These are phyloP conservation scores for Gloeostereum incarnatum DNA, from an alignment of 768 basidiomycete genomes.

Conservation along the genomic window DNA sequence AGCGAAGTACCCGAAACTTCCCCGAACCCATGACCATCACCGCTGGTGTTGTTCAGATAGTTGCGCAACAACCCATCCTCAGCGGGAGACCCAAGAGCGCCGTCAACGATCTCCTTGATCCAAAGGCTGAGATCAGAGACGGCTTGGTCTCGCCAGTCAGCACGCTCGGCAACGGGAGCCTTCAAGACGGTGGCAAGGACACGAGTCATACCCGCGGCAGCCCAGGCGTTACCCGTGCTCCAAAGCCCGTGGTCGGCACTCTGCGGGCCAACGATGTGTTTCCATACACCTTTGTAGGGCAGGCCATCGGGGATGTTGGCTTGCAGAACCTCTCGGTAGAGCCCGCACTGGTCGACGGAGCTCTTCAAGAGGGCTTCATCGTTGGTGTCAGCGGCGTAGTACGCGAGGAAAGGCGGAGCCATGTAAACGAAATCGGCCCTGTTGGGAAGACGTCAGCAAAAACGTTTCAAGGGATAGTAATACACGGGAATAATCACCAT, in stretches of 20 bases:
- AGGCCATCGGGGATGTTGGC: conserved; percentile 5
- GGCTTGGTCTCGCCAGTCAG: conserved; percentile 13
- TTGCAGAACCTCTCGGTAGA: conserved; percentile 33
- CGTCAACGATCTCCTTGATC: conserved; percentile 30
- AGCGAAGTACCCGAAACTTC: conserved; percentile 7
- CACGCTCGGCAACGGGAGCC: conserved; percentile 18
- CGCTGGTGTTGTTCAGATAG: conserved; percentile 9
- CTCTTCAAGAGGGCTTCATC: conserved; percentile 25
- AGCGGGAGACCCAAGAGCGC: conserved; percentile 9
- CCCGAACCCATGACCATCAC: conserved; percentile 9
- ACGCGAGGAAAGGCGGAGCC: conserved; percentile 42
- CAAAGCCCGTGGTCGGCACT: conserved; percentile 29
- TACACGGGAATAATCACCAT: conserved; percentile 22
- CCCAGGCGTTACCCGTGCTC: conserved; percentile 64
- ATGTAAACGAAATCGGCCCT: conserved; percentile 50
- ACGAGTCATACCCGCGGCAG: conserved; percentile 57
- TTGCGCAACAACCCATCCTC: conserved; percentile 9
- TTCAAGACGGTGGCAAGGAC: conserved; percentile 42
- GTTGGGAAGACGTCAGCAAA: not conserved
- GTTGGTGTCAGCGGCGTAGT: conserved; percentile 28
- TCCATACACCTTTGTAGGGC: conserved; percentile 8
- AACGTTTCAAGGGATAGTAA: not conserved
- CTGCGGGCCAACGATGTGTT: conserved; percentile 29
- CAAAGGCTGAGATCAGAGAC: conserved; percentile 24
- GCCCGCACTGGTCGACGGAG: conserved; percentile 26